Evolutionary conservation across 139 green algal genomes (phyloP), one percentile per base, ranked within the genome.

Genomic region (Desmodesmus armatus): DNA sequence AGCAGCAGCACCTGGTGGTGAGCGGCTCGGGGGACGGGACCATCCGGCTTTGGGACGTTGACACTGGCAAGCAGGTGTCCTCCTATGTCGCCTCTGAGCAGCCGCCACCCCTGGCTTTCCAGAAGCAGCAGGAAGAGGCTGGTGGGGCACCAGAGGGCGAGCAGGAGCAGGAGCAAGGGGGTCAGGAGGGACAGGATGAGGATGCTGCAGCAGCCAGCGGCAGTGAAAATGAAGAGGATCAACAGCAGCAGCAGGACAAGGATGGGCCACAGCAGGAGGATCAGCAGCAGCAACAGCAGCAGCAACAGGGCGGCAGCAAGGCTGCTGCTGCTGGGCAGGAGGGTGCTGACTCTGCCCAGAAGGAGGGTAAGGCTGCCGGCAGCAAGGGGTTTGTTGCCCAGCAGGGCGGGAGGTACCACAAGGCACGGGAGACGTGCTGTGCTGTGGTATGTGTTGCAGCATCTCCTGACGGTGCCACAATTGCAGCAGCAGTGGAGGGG

Each of bases 11-110:
- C 21, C 81, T 93, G 65, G 66, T 98, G 11, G 49, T 96, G 0
- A 92, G 88, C 2, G 94, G 90, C 21, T 80, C 89, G 6, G 95
- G 92, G 19, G 95, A 98, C 69, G 94, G 93, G 53, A 96, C 91
- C 0, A 55, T 98, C 43, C 70, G 92, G 40, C 71, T 96, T 35
- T 96, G 93, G 93, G 84, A 96, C 39, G 65, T 74, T 15, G 31
- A 85, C 6, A 85, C 5, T 5, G 67, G 67, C 67, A n/a, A 69
- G n/a, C 88, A 83, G 71, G 83, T 93, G 44, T 71, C 63, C 0
- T 72, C 33, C 11, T 89, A 90, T 65, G 75, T 84, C 35, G 84
- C 83, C 23, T 70, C 85, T n/a, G 87, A 83, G 71, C 71, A 76
- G 47, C 80, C 47, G 19, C 35, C n/a, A 7, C 67, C 33, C 0